Conservation (phyloP, 1,284 basidiomycete genomes). For the Irpex sp. region DNA sequence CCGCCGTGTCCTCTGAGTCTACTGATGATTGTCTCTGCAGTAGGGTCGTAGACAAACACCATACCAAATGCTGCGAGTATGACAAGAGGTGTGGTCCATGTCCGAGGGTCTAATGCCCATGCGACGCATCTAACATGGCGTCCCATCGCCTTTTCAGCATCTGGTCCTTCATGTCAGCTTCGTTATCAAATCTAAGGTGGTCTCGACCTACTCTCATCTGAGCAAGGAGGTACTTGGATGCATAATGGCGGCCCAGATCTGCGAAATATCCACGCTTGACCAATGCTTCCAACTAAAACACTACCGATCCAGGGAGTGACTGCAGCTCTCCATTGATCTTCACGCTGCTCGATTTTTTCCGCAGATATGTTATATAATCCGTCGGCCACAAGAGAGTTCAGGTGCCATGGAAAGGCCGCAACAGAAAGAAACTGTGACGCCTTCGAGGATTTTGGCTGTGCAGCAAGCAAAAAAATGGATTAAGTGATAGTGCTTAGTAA, state of each 20-base stretch:
- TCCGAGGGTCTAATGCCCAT: constrained; percentile 50
- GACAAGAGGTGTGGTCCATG: constrained; percentile 49
- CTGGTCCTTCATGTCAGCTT: background rate
- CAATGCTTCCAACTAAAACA: constrained; percentile 45
- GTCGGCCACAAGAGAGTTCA: constrained; percentile 35
- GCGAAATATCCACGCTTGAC: constrained; percentile 30
- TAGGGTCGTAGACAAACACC: constrained; percentile 49
- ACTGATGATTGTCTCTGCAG: constrained; percentile 30
- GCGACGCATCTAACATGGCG: constrained; percentile 38
- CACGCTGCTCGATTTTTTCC: constrained; percentile 22
- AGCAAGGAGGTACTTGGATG: constrained; percentile 8
- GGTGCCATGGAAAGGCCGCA: constrained; percentile 58
- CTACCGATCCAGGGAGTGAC: constrained; percentile 44
- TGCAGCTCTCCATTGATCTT: constrained; percentile 42
- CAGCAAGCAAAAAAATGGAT: constrained; percentile 1
- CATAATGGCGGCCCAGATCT: constrained; percentile 14
- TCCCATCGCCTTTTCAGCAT: background rate
- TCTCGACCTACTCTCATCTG: background rate
- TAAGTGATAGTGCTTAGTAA: no score
- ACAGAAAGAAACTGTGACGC: constrained; percentile 25
- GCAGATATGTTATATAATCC: constrained; percentile 44
- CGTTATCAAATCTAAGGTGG: background rate
- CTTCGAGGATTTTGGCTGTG: constrained; percentile 18
- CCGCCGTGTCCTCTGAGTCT: constrained; percentile 66
- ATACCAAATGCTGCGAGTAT: constrained; percentile 49